Percentiles rank a stretch among this genome's conserved stretches.
Evolutionary conservation across 495 filamentous ascomycete genomes (phyloP).

Genomic region (Astrothelium subdiscretum): DNA sequence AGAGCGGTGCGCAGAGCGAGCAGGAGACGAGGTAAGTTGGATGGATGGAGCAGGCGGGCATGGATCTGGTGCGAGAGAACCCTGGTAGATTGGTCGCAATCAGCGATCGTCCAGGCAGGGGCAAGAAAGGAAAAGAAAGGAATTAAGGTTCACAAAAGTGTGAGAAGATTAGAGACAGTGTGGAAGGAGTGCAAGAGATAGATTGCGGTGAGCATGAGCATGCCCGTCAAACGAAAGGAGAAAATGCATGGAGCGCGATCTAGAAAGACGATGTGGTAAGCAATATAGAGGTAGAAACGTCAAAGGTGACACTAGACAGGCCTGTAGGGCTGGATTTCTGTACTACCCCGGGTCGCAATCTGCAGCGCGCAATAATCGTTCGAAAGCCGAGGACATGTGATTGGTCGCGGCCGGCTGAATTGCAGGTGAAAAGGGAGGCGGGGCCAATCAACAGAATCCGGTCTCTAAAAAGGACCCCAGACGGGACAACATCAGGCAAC

Average conservation of each 20-base stretch:
- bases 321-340: not conserved
- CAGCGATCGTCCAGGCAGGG: constrained; percentile 3
- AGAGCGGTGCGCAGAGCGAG: constrained; percentile 57
- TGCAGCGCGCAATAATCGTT: not conserved
- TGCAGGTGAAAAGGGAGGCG: not conserved
- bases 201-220: constrained; percentile 1
- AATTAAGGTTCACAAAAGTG: too few species aligned
- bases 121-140: constrained; percentile 21
- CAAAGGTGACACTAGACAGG: not conserved
- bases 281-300: not conserved
- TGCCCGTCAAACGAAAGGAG: constrained; percentile 45
- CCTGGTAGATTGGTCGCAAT: constrained; percentile 36
- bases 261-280: not conserved
- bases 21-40: constrained; percentile 61
- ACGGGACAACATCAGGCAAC: not conserved
- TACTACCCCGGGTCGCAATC: not conserved
- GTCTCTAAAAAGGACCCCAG: not conserved
- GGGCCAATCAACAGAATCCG: not conserved
- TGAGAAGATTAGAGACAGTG: not conserved
- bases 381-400: not conserved
- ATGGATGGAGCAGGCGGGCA: constrained; percentile 51
- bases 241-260: not conserved
- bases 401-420: not conserved
- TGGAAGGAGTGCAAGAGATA: not conserved
- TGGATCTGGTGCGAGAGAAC: constrained; percentile 62